Conservation (phyloP, 306 rosid genomes). For the Trifolium fragiferum region DNA sequence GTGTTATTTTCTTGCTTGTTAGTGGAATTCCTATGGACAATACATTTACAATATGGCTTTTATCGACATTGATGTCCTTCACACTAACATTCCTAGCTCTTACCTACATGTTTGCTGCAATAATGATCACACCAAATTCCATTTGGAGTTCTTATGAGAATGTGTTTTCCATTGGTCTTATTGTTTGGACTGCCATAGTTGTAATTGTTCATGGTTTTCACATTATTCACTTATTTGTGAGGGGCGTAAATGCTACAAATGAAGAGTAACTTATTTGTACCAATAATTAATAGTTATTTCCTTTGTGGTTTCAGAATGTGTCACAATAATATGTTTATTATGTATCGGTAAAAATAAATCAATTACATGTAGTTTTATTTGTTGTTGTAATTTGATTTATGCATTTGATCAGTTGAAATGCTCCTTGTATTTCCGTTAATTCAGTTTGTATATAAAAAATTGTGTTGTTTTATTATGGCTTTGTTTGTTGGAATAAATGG, state of each 20-base stretch:
- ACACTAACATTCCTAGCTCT: background rate
- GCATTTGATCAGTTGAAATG: too few relatives aligned
- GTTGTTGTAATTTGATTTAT: too few relatives aligned
- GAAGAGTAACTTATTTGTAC: too few relatives aligned
- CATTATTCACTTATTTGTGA: background rate
- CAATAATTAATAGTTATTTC: too few relatives aligned
- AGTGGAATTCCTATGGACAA: conserved; percentile 25
- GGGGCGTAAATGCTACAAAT: background rate
- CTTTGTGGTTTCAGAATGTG: too few relatives aligned
- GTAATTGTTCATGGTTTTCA: background rate
- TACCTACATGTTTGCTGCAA: background rate
- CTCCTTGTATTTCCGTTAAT: too few relatives aligned
- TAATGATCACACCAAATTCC: background rate
- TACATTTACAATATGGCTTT: background rate
- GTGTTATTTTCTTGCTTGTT: conserved; percentile 14
- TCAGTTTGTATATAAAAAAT: too few relatives aligned
- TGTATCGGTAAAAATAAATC: too few relatives aligned
- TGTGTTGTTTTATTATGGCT: too few relatives aligned
- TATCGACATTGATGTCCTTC: background rate
- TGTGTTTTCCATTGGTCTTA: background rate
- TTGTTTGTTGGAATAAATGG: too few relatives aligned
- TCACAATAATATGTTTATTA: too few relatives aligned
- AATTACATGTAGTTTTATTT: too few relatives aligned
- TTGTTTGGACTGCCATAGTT: background rate
- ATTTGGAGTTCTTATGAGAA: background rate